Percentiles rank a stretch among this genome's conserved stretches.
phyloP scores from a whole-genome alignment of 306 rosid species.

The Begonia fuchsioides region DNA sequence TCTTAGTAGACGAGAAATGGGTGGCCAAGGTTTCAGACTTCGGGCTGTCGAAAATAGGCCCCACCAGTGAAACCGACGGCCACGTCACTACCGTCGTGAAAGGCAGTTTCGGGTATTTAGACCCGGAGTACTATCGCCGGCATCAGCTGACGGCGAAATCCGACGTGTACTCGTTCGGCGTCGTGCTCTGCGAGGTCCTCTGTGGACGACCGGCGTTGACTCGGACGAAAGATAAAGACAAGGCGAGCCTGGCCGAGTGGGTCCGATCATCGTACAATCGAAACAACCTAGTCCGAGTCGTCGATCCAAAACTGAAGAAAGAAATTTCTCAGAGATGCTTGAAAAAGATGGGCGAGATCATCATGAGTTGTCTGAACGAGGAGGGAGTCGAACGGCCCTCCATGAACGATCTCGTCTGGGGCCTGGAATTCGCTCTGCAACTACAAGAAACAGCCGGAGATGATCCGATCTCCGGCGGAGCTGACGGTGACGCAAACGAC shows the following conservation, averaged over 20 bases:
- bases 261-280: constrained; percentile 7
- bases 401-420: constrained; percentile 12
- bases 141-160: constrained; percentile 21
- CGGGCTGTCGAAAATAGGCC: constrained; percentile 22
- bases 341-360: constrained; percentile 6
- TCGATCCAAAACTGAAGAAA: constrained; percentile 8
- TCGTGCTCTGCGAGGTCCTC: constrained; percentile 22
- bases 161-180: constrained; percentile 39
- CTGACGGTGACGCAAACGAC: not conserved
- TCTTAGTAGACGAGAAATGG: constrained; percentile 18
- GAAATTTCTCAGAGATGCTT: constrained; percentile 5
- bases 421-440: constrained; percentile 13
- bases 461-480: not conserved
- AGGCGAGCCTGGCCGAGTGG: constrained; percentile 26
- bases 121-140: constrained; percentile 24
- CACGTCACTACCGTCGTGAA: constrained; percentile 25
- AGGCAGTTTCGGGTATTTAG: constrained; percentile 34
- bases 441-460: constrained; percentile 1
- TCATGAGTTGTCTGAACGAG: constrained; percentile 6
- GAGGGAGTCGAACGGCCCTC: constrained; percentile 12
- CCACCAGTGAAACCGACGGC: constrained; percentile 2
- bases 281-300: not conserved
- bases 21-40: constrained; percentile 35
- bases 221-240: constrained; percentile 3
- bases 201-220: constrained; percentile 30